A percentile compares a stretch with the other conserved stretches of the same genome.
Conservation (phyloP, 108 stramenopile species). For the Skeletonema potamos region DNA sequence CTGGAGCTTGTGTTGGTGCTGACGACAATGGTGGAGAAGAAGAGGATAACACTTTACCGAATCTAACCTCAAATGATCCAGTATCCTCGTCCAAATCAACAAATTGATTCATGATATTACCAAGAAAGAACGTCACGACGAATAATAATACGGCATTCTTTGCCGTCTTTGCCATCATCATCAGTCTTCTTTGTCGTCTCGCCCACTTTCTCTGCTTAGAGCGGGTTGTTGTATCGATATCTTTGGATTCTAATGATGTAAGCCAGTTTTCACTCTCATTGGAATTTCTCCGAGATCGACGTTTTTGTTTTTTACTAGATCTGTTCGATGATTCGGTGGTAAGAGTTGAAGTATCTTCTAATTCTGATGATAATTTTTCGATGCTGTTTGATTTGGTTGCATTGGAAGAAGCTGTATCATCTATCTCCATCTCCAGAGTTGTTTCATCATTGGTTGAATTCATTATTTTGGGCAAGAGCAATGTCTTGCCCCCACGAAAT, state of each 20-base stretch:
- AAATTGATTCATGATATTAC: slow-evolving; percentile 51
- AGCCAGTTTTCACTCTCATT: neutral
- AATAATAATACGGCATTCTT: slow-evolving; percentile 36
- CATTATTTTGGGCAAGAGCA: neutral
- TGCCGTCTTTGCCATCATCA: slow-evolving; percentile 9
- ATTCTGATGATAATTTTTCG: neutral
- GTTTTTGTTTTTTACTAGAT: neutral
- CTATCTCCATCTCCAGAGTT: neutral
- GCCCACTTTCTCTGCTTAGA: slow-evolving; percentile 28
- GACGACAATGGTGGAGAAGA: neutral
- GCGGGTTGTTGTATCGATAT: slow-evolving; percentile 15
- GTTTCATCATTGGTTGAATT: slow-evolving; percentile 13
- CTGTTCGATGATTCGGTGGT: neutral
- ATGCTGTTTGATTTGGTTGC: neutral
- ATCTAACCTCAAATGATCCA: slow-evolving; percentile 46
- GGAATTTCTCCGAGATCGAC: neutral
- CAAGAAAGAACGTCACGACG: slow-evolving; percentile 35
- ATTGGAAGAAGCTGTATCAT: neutral
- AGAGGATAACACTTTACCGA: slow-evolving; percentile 28
- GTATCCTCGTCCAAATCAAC: slow-evolving; percentile 46
- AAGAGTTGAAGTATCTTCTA: neutral
- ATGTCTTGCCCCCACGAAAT: neutral
- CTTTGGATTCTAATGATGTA: slow-evolving; percentile 17
- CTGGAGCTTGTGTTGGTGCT: neutral
- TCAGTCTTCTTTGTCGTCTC: slow-evolving; percentile 25